phyloP scores from a whole-genome alignment of 2,329 filamentous ascomycete species.

The Sclerotinia minor region DNA sequence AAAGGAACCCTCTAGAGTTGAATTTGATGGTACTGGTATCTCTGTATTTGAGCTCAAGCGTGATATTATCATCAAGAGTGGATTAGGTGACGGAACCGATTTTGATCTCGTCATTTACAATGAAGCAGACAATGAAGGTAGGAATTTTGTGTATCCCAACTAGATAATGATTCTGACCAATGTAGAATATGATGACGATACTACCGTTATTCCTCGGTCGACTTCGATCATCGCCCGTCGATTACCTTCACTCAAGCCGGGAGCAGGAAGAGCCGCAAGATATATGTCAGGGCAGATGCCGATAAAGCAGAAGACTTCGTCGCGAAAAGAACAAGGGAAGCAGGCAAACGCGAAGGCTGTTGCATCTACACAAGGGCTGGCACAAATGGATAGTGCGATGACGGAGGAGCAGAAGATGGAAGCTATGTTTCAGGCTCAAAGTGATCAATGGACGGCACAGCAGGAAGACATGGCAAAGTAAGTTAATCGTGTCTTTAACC shows the following conservation, averaged over 20 bases:
- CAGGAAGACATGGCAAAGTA: slow-evolving; percentile 90
- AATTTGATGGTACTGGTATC: slow-evolving; percentile 96
- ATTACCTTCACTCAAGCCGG: slow-evolving; percentile 78
- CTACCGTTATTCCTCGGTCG: slow-evolving; percentile 92
- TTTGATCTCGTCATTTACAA: slow-evolving; percentile 95
- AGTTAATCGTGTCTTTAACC: slow-evolving; percentile 43
- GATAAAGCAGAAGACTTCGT: slow-evolving; percentile 77
- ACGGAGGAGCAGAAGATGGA: slow-evolving; percentile 93
- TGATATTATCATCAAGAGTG: slow-evolving; percentile 94
- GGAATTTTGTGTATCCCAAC: slow-evolving; percentile 42
- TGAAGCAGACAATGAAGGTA: slow-evolving; percentile 88
- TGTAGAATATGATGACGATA: slow-evolving; percentile 94
- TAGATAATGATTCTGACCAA: slow-evolving; percentile 39
- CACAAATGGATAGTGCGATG: slow-evolving; percentile 73
- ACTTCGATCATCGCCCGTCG: slow-evolving; percentile 90
- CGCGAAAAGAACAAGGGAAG: slow-evolving; percentile 67
- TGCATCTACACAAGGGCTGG: slow-evolving; percentile 54
- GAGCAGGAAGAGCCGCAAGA: slow-evolving; percentile 85
- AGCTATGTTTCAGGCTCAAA: slow-evolving; percentile 87
- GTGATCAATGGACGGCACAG: slow-evolving; percentile 88
- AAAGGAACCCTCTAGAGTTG: slow-evolving; percentile 89
- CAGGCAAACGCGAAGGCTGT: slow-evolving; percentile 55
- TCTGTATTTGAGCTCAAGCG: slow-evolving; percentile 98
- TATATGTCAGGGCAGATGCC: slow-evolving; percentile 98
- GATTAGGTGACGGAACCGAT: slow-evolving; percentile 91